A percentile compares a stretch with the other conserved stretches of the same genome.
Conservation (phyloP, 2,329 filamentous ascomycete species). For the Sporothrix variecibatus region DNA sequence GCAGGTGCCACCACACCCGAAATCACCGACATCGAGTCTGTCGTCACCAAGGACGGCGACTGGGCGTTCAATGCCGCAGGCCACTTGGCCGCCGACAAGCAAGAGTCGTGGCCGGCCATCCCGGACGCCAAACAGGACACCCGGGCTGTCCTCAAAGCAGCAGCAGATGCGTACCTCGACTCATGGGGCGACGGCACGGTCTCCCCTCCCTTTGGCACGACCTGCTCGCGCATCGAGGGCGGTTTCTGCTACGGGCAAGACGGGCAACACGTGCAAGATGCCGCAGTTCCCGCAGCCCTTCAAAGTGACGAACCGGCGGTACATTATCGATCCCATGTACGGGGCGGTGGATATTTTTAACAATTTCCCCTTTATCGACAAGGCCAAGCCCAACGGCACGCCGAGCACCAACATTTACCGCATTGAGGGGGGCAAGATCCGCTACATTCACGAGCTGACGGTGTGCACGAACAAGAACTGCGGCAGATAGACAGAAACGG, state of each 20-base stretch:
- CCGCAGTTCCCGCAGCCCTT: conserved; percentile 26
- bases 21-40: conserved; percentile 24
- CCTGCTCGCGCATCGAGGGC: conserved; percentile 30
- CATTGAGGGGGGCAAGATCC: conserved; percentile 33
- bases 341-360: conserved; percentile 32
- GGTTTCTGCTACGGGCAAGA: conserved; percentile 23
- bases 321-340: conserved; percentile 30
- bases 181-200: conserved; percentile 27
- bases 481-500: background rate
- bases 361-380: conserved; percentile 34
- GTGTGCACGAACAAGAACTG: conserved; percentile 31
- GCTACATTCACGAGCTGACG: conserved; percentile 34
- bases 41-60: conserved; percentile 28
- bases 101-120: conserved; percentile 29
- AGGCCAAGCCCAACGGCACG: conserved; percentile 30
- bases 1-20: conserved; percentile 22
- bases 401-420: conserved; percentile 32
- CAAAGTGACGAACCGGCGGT: conserved; percentile 28
- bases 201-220: conserved; percentile 24
- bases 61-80: conserved; percentile 30
- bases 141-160: conserved; percentile 28
- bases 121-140: conserved; percentile 29
- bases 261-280: conserved; percentile 28
- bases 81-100: conserved; percentile 23
- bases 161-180: conserved; percentile 30